Base-by-base conservation (phyloP, 148 eudicot species). In the Rhododendron simsii region DNA sequence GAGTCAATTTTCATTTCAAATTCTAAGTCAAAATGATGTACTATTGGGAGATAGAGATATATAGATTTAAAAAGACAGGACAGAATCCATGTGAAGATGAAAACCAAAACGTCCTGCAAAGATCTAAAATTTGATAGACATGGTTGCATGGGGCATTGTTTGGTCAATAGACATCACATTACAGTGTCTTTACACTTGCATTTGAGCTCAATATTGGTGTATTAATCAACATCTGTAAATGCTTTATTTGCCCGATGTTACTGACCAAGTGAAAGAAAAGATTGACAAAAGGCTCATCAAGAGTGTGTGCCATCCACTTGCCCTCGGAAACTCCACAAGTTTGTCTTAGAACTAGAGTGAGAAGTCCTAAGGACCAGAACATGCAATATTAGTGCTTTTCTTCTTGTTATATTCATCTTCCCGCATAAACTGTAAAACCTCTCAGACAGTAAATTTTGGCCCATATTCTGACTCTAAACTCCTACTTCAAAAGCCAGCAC, bases 11-110 rank as follows among this genome's bases (percentile, higher is more conserved):
- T 61, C 26, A 57, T n/a, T 26, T 57, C 15, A 30, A 18, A 61
- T 50, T 76, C 50, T 78, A 4, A 79, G 75, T 84, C 30, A 61
- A 18, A 55, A 78, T 61, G 59, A 85, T 33, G 33, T 51, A 85
- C 61, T 44, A n/a, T 8, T 0, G 16, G 65, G 23, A 47, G 13
- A 23, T 2, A 51, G 82, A 80, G 15, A 51, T 80, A 51, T 15
- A 80, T 53, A 50, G 4, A 6, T 20, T 16, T 20, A 28, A 23
- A 87, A 12, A 73, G 33, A 35, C 8, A 59, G 47, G 23, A 83
- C 67, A 61, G 45, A 23, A 57, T 61, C 44, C 35, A 20, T 21
- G 44, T 10, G 41, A 74, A 74, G 8, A 14, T 14, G 21, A 15
- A 33, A 33, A 30, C 35, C 77, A 74, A 33, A 35, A 74, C 9